Evolutionary conservation across 495 filamentous ascomycete species (phyloP).

Genomic region (Xylaria castorea): DNA sequence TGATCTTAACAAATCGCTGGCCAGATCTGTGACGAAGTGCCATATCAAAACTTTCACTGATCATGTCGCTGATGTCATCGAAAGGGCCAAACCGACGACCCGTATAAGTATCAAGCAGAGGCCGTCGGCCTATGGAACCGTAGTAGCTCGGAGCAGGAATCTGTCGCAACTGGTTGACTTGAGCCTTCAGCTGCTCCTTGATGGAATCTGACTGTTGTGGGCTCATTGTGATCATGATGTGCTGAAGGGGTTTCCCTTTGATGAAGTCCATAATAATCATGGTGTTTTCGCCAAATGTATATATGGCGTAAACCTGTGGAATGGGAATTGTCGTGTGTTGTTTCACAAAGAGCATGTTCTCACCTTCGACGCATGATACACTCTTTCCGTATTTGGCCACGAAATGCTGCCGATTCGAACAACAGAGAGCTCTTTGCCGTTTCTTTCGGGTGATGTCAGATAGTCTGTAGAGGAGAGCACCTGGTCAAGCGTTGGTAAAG

Average conservation of each 20-base stretch:
- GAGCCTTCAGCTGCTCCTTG: slow-evolving; percentile 12
- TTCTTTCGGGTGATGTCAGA: background rate
- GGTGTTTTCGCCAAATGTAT: slow-evolving; percentile 19
- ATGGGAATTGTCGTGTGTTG: slow-evolving; percentile 42
- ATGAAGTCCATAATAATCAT: slow-evolving; percentile 27
- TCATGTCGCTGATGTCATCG: background rate
- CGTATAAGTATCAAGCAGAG: background rate
- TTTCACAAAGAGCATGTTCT: slow-evolving; percentile 50
- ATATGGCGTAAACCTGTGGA: slow-evolving; percentile 48
- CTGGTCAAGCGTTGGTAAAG: slow-evolving; percentile 36
- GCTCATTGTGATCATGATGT: background rate
- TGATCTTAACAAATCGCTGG: background rate
- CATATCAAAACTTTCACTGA: background rate
- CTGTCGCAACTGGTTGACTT: slow-evolving; percentile 28
- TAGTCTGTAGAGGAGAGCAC: slow-evolving; percentile 32
- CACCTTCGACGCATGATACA: slow-evolving; percentile 44
- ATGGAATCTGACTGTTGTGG: slow-evolving; percentile 3
- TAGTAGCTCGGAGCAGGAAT: slow-evolving; percentile 23
- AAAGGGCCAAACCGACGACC: background rate
- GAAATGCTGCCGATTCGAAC: slow-evolving; percentile 44
- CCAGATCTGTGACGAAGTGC: too few species aligned
- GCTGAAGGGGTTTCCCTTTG: slow-evolving; percentile 4
- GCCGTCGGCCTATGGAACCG: slow-evolving; percentile 14
- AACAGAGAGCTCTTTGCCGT: slow-evolving; percentile 29
- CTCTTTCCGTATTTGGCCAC: slow-evolving; percentile 48